Evolutionary conservation across 2,329 filamentous ascomycete genomes (phyloP), one percentile per base, ranked within the genome.

Genomic region (Nothophoma quercina): DNA sequence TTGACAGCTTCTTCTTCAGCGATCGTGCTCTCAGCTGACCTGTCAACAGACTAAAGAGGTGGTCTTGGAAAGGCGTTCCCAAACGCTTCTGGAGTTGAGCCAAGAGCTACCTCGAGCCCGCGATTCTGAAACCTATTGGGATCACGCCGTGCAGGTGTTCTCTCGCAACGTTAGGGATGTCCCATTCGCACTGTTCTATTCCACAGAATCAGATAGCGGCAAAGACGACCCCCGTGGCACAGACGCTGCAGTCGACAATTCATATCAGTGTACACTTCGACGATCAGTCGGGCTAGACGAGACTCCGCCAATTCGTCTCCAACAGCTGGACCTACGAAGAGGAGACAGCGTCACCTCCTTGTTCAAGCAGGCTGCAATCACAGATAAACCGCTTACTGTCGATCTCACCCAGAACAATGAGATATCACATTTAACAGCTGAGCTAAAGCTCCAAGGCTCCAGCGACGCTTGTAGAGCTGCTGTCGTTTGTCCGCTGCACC

Each of bases 41-140:
- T 15, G 1, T 10, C 2, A 1, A 12, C 16, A 63, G 58, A 64
- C 62, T 2, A 59, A 49, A 32, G 54, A 60, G 28, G 57, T 60
- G 7, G 39, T 58, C 7, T 25, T 51, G 6, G 49, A 52, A 41
- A 51, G 55, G 38, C 55, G 45, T 12, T 57, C 47, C 4, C 53
- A 18, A 10, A 60, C 56, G 8, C 50, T 67, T 0, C 53, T 69
- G 1, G 60, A 63, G 7, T 30, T 68, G 3, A 68, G 66, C 87
- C 89, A 50, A 87, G 91, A 73, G 83, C 82, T 60, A 90, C 88
- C 2, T 82, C 86, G 83, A 16, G 88, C 89, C 12, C 82, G 86
- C 25, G 86, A 88, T 52, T 81, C 91, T 2, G 83, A 84, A 57
- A 79, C 78, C 2, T 93, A 92, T 64, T 93, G 90, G 89, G 75